phyloP scores from a whole-genome alignment of 192 early-diverging fungal genomes.

The Kappamyces sp. region DNA sequence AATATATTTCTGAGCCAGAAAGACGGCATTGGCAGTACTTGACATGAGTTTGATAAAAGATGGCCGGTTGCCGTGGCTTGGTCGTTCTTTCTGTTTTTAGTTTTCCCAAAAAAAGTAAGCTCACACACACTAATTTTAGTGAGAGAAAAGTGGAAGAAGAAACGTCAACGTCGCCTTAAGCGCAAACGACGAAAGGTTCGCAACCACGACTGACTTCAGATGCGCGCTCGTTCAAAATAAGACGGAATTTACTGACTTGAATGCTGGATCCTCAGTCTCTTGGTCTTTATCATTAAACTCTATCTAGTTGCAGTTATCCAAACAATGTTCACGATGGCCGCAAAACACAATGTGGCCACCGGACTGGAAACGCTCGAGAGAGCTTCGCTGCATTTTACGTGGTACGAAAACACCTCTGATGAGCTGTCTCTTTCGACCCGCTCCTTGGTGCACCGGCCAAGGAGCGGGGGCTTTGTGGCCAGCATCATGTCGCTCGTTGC shows the following conservation, averaged over 20 bases:
- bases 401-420: conserved; percentile 4
- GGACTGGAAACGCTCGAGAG: too few species aligned
- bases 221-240: conserved; percentile 57
- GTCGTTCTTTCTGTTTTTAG: conserved; percentile 1
- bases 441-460: too few species aligned
- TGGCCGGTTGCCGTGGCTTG: neutral
- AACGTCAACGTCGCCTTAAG: conserved; percentile 64
- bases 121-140: conserved; percentile 13
- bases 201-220: conserved; percentile 18
- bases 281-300: neutral
- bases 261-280: neutral
- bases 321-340: neutral
- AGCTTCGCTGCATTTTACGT: neutral
- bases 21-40: neutral
- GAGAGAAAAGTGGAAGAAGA: conserved; percentile 74
- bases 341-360: neutral
- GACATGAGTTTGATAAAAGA: neutral
- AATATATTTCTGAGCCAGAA: neutral
- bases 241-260: neutral
- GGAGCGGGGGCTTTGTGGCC: too few species aligned
- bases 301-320: neutral
- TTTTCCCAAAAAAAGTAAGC: neutral
- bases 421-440: conserved; percentile 1
- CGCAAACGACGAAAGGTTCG: conserved; percentile 60
- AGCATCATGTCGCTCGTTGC: too few species aligned